phyloP scores from a whole-genome alignment of 768 basidiomycete species.

The Lanmaoa pseudosensibilis region DNA sequence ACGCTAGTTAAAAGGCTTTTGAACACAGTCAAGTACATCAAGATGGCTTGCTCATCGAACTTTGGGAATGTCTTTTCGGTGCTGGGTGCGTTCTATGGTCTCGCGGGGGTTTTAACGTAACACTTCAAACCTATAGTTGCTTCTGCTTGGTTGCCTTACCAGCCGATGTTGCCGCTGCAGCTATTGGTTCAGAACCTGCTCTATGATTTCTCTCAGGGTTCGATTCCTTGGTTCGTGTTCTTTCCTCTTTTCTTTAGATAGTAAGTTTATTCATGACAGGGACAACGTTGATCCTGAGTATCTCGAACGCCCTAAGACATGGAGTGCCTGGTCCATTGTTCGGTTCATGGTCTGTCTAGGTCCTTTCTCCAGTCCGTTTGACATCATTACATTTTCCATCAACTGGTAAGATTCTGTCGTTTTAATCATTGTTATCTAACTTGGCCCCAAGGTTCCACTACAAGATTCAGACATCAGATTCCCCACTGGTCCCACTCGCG shows the following conservation, averaged over 20 bases:
- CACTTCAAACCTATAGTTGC: constrained; percentile 23
- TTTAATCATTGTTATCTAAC: not conserved
- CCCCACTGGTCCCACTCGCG: constrained; percentile 31
- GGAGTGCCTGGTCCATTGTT: constrained; percentile 36
- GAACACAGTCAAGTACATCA: constrained; percentile 39
- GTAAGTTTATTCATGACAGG: constrained; percentile 21
- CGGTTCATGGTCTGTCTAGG: constrained; percentile 38
- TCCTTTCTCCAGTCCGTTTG: constrained; percentile 38
- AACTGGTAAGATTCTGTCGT: constrained; percentile 28
- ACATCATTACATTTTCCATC: constrained; percentile 32
- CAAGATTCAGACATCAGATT: constrained; percentile 27
- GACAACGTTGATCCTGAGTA: constrained; percentile 41
- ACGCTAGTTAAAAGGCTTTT: constrained; percentile 29
- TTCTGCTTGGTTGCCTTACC: constrained; percentile 39
- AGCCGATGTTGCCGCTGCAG: constrained; percentile 37
- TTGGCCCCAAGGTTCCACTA: constrained; percentile 30
- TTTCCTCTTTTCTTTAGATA: not conserved
- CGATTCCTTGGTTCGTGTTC: constrained; percentile 34
- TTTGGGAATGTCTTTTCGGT: constrained; percentile 38
- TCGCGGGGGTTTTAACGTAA: not conserved
- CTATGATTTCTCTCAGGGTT: constrained; percentile 39
- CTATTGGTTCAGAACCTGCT: constrained; percentile 35
- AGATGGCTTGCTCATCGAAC: constrained; percentile 39
- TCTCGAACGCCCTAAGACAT: constrained; percentile 31
- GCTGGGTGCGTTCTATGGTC: constrained; percentile 21